Evolutionary conservation across 129 eudicot species (phyloP).

Genomic region (Helianthus annuus): HanXRQr2.0-SUNRISE NC_035442.2:173402833-173403332

Average conservation of each 20-base stretch:
- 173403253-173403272: constrained; percentile 33
- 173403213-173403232: constrained; percentile 63
- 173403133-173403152: constrained; percentile 53
- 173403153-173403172: constrained; percentile 19
- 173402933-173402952: constrained; percentile 37
- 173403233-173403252: constrained; percentile 42
- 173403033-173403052: constrained; percentile 62
- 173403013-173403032: constrained; percentile 63
- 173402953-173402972: constrained; percentile 57
- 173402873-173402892: constrained; percentile 26
- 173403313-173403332: constrained; percentile 65
- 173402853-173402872: constrained; percentile 28
- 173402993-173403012: constrained; percentile 63
- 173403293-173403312: constrained; percentile 64
- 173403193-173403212: constrained; percentile 60
- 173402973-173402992: constrained; percentile 70
- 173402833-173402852: constrained; percentile 33
- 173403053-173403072: constrained; percentile 50
- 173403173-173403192: constrained; percentile 33
- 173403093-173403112: constrained; percentile 38
- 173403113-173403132: constrained; percentile 43
- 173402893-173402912: constrained; percentile 30
- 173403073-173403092: constrained; percentile 40
- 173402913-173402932: constrained; percentile 38
- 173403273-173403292: constrained; percentile 62